These are phyloP conservation scores for Yamadazyma buinensis DNA, from an alignment of 1,139 yeast species.

Conservation along the genomic window DNA sequence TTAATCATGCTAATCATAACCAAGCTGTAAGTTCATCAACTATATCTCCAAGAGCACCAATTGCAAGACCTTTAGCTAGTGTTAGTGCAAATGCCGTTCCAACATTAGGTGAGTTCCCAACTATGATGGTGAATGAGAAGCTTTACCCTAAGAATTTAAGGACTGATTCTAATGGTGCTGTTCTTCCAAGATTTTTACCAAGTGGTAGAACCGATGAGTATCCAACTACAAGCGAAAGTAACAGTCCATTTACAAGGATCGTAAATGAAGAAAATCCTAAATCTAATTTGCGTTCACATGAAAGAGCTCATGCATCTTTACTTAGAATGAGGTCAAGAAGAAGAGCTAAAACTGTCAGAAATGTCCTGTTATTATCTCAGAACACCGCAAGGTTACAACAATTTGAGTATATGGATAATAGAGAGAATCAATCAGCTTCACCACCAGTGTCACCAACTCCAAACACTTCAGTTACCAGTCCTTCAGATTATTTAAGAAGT, in stretches of 20 bases:
- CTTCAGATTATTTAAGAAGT: constrained; percentile 1
- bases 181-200: constrained; percentile 10
- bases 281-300: constrained; percentile 43
- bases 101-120: constrained; percentile 44
- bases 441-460: constrained; percentile 16
- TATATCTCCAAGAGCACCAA: constrained; percentile 24
- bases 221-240: not conserved
- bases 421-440: constrained; percentile 13
- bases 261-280: constrained; percentile 28
- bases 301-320: constrained; percentile 64
- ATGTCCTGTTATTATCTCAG: constrained; percentile 26
- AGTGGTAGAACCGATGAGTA: constrained; percentile 4
- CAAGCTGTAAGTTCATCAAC: constrained; percentile 15
- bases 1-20: constrained; percentile 26
- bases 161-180: constrained; percentile 7
- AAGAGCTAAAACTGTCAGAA: constrained; percentile 45
- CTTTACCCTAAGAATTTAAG: constrained; percentile 19
- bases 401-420: constrained; percentile 13
- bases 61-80: constrained; percentile 15
- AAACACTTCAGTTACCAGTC: constrained; percentile 5
- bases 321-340: constrained; percentile 61
- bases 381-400: constrained; percentile 22
- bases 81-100: constrained; percentile 30
- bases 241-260: constrained; percentile 8
- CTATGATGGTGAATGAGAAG: constrained; percentile 30